phyloP scores from a whole-genome alignment of 2,329 filamentous ascomycete genomes.

The Thelonectria discophora region DNA sequence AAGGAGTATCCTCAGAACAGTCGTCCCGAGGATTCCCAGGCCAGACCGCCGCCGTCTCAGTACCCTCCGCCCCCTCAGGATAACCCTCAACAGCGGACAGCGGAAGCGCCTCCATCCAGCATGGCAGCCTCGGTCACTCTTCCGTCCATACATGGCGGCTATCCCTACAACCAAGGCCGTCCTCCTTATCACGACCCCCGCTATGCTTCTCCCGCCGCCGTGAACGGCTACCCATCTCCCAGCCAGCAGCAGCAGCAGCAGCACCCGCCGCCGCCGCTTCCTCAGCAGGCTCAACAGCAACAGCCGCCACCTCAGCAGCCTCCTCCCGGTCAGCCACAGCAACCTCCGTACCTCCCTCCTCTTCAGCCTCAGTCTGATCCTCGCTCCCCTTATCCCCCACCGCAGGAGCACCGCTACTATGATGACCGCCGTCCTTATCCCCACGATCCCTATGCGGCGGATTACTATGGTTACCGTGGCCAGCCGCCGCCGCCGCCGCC shows the following conservation, averaged over 20 bases:
- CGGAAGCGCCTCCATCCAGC: slow-evolving; percentile 42
- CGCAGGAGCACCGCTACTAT: slow-evolving; percentile 53
- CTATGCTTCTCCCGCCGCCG: slow-evolving; percentile 55
- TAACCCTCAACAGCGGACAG: slow-evolving; percentile 48
- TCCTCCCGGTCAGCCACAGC: slow-evolving; percentile 43
- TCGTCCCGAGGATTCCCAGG: slow-evolving; percentile 52
- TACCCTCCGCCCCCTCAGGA: slow-evolving; percentile 52
- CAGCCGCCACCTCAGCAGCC: slow-evolving; percentile 34
- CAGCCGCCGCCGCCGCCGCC: slow-evolving; percentile 36
- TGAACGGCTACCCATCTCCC: slow-evolving; percentile 58
- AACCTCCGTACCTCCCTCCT: slow-evolving; percentile 49
- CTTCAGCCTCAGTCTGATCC: slow-evolving; percentile 50
- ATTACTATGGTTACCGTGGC: slow-evolving; percentile 49
- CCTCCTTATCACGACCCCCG: slow-evolving; percentile 48
- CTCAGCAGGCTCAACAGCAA: slow-evolving; percentile 42
- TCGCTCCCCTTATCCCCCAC: slow-evolving; percentile 49
- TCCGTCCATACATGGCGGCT: slow-evolving; percentile 58
- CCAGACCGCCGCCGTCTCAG: slow-evolving; percentile 52
- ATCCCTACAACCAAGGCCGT: slow-evolving; percentile 40
- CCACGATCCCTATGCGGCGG: slow-evolving; percentile 46
- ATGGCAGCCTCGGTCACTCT: slow-evolving; percentile 58
- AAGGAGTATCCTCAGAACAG: slow-evolving; percentile 49
- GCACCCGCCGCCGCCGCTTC: slow-evolving; percentile 27
- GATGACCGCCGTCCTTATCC: slow-evolving; percentile 47
- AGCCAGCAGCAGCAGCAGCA: slow-evolving; percentile 37